phyloP scores from a whole-genome alignment of 176 grass and related monocot species.

The Ensete glaucum region DNA sequence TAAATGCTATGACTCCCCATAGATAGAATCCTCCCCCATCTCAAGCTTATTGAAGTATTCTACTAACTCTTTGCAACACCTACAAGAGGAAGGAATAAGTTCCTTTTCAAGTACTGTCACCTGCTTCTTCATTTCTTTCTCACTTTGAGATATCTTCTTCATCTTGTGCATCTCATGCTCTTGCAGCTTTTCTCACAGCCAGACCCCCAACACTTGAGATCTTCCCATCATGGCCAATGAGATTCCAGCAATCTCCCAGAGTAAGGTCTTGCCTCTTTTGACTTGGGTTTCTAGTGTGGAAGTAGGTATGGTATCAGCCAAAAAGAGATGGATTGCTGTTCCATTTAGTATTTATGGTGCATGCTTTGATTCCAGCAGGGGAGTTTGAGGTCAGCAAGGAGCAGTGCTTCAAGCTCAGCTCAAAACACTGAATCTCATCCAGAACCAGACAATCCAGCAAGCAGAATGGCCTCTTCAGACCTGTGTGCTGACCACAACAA shows the following conservation, averaged over 20 bases:
- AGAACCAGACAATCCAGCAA: slow-evolving; percentile 55
- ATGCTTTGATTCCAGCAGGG: slow-evolving; percentile 51
- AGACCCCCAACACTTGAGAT: slow-evolving; percentile 17
- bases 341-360: slow-evolving; percentile 2
- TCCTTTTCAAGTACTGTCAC: slow-evolving; percentile 6
- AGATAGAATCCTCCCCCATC: background rate
- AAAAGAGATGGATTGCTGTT: background rate
- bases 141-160: background rate
- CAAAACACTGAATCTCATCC: slow-evolving; percentile 63
- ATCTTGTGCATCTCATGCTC: background rate
- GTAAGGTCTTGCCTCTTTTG: slow-evolving; percentile 20
- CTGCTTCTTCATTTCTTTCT: slow-evolving; percentile 7
- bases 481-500: slow-evolving; percentile 28
- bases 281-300: background rate
- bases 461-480: slow-evolving; percentile 35
- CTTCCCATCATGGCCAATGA: slow-evolving; percentile 26
- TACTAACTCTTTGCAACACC: background rate
- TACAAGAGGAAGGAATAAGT: slow-evolving; percentile 13
- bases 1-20: slow-evolving; percentile 9
- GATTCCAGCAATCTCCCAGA: slow-evolving; percentile 11
- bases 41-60: background rate
- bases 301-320: background rate
- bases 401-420: slow-evolving; percentile 83
- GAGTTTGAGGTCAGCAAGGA: slow-evolving; percentile 68
- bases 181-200: slow-evolving; percentile 8